Conservation (phyloP, 2,329 filamentous ascomycete species). For the Verticillium tricorpus region DNA sequence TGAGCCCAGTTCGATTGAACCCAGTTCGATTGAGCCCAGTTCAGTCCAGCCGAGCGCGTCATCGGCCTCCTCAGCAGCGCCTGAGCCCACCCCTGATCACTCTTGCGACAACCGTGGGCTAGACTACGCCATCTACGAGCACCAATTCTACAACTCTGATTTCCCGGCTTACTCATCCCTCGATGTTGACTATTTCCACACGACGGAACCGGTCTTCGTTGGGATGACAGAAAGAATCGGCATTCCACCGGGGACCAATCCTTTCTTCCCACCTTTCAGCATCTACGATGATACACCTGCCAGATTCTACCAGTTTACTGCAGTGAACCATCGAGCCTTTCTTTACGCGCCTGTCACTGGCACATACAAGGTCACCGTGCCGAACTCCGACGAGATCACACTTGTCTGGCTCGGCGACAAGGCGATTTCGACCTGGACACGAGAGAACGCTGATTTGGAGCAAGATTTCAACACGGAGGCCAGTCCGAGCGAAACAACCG, state of each 20-base stretch:
- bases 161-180: neutral
- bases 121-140: neutral
- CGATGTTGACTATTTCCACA: neutral
- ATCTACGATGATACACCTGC: constrained; percentile 4
- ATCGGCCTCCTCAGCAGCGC: neutral
- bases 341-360: constrained; percentile 5
- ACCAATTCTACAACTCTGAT: neutral
- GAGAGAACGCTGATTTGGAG: constrained; percentile 2
- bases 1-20: neutral
- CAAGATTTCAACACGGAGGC: neutral
- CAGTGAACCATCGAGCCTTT: constrained; percentile 5
- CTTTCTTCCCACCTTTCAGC: neutral
- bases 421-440: neutral
- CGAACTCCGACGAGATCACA: constrained; percentile 2
- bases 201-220: neutral
- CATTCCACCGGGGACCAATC: neutral
- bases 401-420: constrained; percentile 3
- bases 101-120: neutral
- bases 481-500: neutral
- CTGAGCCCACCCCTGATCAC: neutral
- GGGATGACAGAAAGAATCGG: neutral
- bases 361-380: neutral
- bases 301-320: neutral
- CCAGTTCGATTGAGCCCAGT: neutral
- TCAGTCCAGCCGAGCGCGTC: neutral